phyloP scores from a whole-genome alignment of 352 stramenopile species.

The Globisporangium nunn region DNA sequence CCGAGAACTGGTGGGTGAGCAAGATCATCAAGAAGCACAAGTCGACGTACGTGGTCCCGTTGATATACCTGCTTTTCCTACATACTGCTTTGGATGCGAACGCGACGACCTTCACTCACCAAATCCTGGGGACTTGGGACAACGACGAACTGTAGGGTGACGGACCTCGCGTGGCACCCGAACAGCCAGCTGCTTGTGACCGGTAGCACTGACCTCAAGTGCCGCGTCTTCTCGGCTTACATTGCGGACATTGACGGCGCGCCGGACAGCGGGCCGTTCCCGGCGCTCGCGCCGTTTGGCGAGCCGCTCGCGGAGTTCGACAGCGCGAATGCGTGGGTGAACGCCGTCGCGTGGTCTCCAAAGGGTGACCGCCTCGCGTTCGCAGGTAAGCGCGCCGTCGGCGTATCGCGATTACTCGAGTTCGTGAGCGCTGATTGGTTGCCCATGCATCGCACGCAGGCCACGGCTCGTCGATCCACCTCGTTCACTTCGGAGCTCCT shows the following conservation, averaged over 20 bases:
- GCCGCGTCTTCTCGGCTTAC: constrained; percentile 89
- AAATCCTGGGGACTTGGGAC: neutral
- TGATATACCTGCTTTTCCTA: neutral
- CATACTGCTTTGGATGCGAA: neutral
- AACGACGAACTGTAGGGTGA: constrained; percentile 37
- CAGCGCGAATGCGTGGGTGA: constrained; percentile 88
- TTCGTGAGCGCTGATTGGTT: neutral
- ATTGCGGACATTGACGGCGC: constrained; percentile 74
- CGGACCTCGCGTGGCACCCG: constrained; percentile 89
- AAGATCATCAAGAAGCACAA: constrained; percentile 98
- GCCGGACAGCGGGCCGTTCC: constrained; percentile 67
- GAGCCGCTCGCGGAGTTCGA: constrained; percentile 82
- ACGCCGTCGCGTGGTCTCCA: constrained; percentile 88
- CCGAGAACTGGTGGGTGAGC: constrained; percentile 93
- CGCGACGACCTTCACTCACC: too few species aligned
- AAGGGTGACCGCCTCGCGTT: constrained; percentile 86
- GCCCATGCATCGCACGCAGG: constrained; percentile 13
- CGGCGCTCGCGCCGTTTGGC: constrained; percentile 68
- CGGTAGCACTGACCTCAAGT: constrained; percentile 90
- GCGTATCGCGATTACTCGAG: too few species aligned
- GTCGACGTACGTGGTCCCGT: constrained; percentile 75
- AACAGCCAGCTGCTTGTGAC: constrained; percentile 91
- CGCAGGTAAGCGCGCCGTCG: constrained; percentile 25
- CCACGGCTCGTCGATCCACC: constrained; percentile 88
- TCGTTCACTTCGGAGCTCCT: constrained; percentile 78